Base-by-base conservation (phyloP, 1,284 basidiomycete genomes). In the Gomphus bonarii region DNA sequence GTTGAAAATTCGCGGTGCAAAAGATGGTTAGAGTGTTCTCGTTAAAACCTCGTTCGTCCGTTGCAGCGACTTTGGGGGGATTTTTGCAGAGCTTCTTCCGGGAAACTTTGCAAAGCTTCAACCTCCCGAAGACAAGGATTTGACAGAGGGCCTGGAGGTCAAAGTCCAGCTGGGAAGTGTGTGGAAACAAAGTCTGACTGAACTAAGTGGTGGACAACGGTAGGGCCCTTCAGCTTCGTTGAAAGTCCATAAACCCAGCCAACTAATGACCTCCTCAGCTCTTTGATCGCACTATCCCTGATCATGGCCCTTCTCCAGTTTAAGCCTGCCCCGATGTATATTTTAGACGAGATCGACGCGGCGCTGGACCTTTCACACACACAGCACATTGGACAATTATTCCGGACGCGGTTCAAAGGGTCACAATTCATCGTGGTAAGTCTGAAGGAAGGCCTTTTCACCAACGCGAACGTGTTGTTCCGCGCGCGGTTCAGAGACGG, bases 251-350 rank as follows among this genome's bases (percentile, higher is more conserved):
- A 22, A 38, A 43, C 50, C 57, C 40, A 30, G 30, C 38, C 11
- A 46, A 31, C 54, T 22, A 10, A 53, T 22, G 50, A 18, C 35
- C 25, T 30, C 7, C 55, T 35, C 63, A 95, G 92, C 61, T 97
- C 95, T 0, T 80, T 99, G 61, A 98, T 99, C 65, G 95, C 95
- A 0, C 80, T 99, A 2, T 97, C 93, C 10, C 79, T 99, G 51
- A 98, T 99, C 76, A 95, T 99, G 94, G 89, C 95, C 0, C 80
- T 99, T 42, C 80, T 99, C 36, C 95, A 98, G 71, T 98, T 98
- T 81, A 97, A 98, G 69, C 94, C 95, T 1, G 95, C 95, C n/a
- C 97, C 94, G 0, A 95, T 99, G 92, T 98, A 99, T 71, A 98
- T 99, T 67, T 80, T 99, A 22, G 97, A 99, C 73, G 97, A 99